A percentile compares a stretch with the other conserved stretches of the same genome.
Evolutionary conservation across 495 filamentous ascomycete species (phyloP).

Genomic region (Podospora pseudocomata): DNA sequence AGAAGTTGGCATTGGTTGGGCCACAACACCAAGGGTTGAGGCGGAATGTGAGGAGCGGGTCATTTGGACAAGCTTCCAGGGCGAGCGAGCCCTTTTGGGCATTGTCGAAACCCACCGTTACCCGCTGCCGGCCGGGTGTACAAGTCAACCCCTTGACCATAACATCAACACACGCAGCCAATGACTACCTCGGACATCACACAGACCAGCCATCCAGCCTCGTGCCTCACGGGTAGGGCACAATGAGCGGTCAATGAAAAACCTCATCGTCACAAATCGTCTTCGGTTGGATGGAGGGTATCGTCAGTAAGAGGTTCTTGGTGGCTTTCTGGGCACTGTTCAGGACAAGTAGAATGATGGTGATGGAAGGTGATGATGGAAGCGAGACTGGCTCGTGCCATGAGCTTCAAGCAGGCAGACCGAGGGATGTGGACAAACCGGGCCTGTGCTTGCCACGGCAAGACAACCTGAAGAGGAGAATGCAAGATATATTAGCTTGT

Average conservation of each 20-base stretch:
- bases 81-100: conserved; percentile 4
- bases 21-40: conserved; percentile 11
- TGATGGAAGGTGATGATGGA: conserved; percentile 11
- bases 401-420: neutral
- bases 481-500: conserved; percentile 12
- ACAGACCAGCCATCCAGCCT: neutral
- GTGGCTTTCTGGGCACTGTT: neutral
- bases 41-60: conserved; percentile 1
- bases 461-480: conserved; percentile 11
- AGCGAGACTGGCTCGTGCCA: neutral
- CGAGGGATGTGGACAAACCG: neutral
- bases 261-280: neutral
- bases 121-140: neutral
- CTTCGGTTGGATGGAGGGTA: neutral
- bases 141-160: conserved; percentile 5
- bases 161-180: conserved; percentile 4
- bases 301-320: neutral
- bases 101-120: neutral
- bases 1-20: neutral
- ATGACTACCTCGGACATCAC: neutral
- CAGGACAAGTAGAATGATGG: conserved; percentile 7
- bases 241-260: neutral
- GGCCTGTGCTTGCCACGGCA: conserved; percentile 5
- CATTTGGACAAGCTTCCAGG: conserved; percentile 8
- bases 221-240: neutral